A percentile compares a stretch with the other conserved stretches of the same genome.
These are phyloP conservation scores for Phialophora verrucosa DNA, from an alignment of 2,329 filamentous ascomycete species.

Conservation along the genomic window DNA sequence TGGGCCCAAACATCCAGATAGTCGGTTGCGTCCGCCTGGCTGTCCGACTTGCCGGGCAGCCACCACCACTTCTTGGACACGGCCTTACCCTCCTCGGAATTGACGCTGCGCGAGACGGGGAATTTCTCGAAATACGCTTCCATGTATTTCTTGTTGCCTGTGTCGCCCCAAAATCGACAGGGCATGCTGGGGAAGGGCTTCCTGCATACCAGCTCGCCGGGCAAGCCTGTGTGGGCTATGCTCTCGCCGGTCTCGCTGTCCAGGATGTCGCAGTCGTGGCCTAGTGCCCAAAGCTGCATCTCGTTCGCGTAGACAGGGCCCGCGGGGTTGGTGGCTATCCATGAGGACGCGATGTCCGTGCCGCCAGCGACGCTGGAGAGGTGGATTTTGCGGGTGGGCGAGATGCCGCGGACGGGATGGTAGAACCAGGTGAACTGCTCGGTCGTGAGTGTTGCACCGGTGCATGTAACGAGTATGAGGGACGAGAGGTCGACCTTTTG, in stretches of 20 bases:
- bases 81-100: background rate
- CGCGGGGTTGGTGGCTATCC: constrained; percentile 51
- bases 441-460: constrained; percentile 51
- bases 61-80: background rate
- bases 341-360: constrained; percentile 55
- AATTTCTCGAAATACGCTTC: constrained; percentile 55
- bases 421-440: constrained; percentile 57
- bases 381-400: constrained; percentile 47
- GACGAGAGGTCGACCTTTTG: constrained; percentile 46
- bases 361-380: constrained; percentile 54
- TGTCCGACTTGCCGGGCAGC: background rate
- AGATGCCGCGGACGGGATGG: constrained; percentile 25
- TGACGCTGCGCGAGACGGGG: constrained; percentile 5
- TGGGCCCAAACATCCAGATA: constrained; percentile 52
- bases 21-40: constrained; percentile 20
- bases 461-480: constrained; percentile 53
- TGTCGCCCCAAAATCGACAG: constrained; percentile 54
- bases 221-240: constrained; percentile 41
- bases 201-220: constrained; percentile 55
- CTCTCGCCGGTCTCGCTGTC: constrained; percentile 46
- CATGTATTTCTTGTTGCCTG: constrained; percentile 48
- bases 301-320: constrained; percentile 53
- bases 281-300: constrained; percentile 54
- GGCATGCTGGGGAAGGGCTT: constrained; percentile 56
- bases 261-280: constrained; percentile 55